These are phyloP conservation scores for Naganishia cerealis DNA, from an alignment of 1,284 basidiomycete genomes.

Conservation along the genomic window DNA sequence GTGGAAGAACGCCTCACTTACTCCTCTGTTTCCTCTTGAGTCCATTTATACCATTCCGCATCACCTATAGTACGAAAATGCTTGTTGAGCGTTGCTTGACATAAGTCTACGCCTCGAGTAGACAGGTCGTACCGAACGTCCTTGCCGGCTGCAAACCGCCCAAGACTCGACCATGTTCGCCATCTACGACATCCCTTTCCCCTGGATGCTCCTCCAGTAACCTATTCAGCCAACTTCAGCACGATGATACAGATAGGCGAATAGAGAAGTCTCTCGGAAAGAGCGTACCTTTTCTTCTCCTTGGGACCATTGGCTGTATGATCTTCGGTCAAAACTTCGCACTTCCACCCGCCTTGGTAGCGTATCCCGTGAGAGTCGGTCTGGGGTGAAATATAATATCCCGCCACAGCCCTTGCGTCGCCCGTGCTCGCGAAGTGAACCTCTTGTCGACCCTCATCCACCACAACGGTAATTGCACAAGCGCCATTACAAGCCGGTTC, in stretches of 20 bases:
- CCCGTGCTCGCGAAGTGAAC: slow-evolving; percentile 89
- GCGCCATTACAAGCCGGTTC: slow-evolving; percentile 78
- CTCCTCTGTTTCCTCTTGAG: slow-evolving; percentile 66
- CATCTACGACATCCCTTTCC: slow-evolving; percentile 78
- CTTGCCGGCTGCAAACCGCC: slow-evolving; percentile 91
- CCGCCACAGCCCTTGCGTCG: slow-evolving; percentile 92
- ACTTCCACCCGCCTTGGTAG: slow-evolving; percentile 67
- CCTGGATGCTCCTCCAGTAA: slow-evolving; percentile 87
- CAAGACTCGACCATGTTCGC: slow-evolving; percentile 73
- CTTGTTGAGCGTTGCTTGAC: too few relatives aligned
- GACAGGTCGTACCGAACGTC: slow-evolving; percentile 63
- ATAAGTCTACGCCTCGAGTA: too few relatives aligned
- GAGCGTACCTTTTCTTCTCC: slow-evolving; percentile 60
- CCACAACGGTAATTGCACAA: slow-evolving; percentile 78
- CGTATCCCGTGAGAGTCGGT: slow-evolving; percentile 59
- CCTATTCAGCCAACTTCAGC: slow-evolving; percentile 55
- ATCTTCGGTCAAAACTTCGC: slow-evolving; percentile 89
- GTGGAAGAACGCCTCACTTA: slow-evolving; percentile 52
- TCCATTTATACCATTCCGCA: slow-evolving; percentile 78
- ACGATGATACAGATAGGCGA: not conserved
- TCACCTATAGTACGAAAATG: slow-evolving; percentile 55
- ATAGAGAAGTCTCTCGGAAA: not conserved
- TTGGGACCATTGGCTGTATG: slow-evolving; percentile 88
- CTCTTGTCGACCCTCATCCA: slow-evolving; percentile 76
- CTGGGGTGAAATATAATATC: slow-evolving; percentile 66